Percentiles rank a stretch among this genome's conserved stretches.
phyloP scores from a whole-genome alignment of 2,329 filamentous ascomycete genomes.

The Acrocalymma vagum region DNA sequence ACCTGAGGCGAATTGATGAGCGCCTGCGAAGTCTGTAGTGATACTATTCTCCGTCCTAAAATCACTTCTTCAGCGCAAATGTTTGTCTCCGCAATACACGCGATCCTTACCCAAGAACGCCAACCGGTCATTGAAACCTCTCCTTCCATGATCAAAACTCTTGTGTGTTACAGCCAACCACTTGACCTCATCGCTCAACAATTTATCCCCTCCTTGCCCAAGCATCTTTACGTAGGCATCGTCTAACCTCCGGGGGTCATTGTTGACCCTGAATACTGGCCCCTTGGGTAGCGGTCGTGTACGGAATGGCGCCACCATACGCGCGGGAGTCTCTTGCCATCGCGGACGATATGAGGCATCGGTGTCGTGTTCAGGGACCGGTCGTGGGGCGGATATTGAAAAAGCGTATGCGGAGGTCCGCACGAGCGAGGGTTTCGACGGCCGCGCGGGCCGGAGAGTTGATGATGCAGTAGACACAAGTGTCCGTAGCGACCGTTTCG shows the following conservation, averaged over 20 bases:
- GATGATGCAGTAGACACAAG: conserved; percentile 35
- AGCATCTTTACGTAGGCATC: conserved; percentile 79
- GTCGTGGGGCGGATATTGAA: conserved; percentile 33
- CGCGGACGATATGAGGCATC: conserved; percentile 50
- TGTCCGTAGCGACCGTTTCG: conserved; percentile 52
- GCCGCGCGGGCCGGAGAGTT: conserved; percentile 33
- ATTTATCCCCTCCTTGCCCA: conserved; percentile 73
- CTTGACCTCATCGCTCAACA: conserved; percentile 90
- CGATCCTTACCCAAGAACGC: conserved; percentile 92
- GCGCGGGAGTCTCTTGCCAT: conserved; percentile 59
- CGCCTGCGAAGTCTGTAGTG: conserved; percentile 71
- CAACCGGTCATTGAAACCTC: conserved; percentile 93
- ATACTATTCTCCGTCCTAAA: conserved; percentile 69
- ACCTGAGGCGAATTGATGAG: conserved; percentile 61
- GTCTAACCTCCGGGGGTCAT: conserved; percentile 76
- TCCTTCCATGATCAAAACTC: conserved; percentile 93
- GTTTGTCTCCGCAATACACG: no score
- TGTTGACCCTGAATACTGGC: conserved; percentile 74
- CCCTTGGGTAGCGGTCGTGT: conserved; percentile 66
- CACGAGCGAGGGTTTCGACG: conserved; percentile 31
- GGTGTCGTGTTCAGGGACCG: conserved; percentile 38
- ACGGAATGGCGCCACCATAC: conserved; percentile 60
- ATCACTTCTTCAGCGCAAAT: no score
- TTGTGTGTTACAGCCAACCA: conserved; percentile 98
- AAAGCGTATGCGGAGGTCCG: conserved; percentile 48